A percentile compares a stretch with the other conserved stretches of the same genome.
Evolutionary conservation across 805 yeast genomes (phyloP).

Genomic region (Huiozyma sinensis): DNA sequence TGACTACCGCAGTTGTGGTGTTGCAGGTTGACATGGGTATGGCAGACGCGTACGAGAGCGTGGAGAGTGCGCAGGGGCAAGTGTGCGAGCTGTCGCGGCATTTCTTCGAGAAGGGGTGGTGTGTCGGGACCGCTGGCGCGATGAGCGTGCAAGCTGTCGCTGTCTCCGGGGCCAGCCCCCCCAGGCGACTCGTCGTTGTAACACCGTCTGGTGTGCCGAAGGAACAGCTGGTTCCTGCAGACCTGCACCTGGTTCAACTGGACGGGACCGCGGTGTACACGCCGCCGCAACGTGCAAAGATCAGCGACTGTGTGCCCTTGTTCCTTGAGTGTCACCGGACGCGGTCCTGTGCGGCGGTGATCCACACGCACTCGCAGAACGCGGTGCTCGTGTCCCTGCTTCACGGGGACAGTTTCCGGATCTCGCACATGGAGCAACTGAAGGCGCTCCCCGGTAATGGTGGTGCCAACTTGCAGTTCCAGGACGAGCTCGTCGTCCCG

Average conservation of each 20-base stretch:
- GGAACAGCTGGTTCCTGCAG: constrained; percentile 72
- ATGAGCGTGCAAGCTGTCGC: constrained; percentile 26
- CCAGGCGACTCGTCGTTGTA: constrained; percentile 48
- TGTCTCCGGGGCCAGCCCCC: constrained; percentile 39
- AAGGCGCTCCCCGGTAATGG: constrained; percentile 66
- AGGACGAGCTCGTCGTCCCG: constrained; percentile 72
- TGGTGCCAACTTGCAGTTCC: constrained; percentile 55
- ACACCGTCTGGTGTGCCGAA: constrained; percentile 97
- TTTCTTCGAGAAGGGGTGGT: constrained; percentile 80
- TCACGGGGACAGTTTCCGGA: constrained; percentile 59
- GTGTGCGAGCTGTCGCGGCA: constrained; percentile 71
- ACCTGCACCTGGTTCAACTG: constrained; percentile 68
- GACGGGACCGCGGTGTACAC: constrained; percentile 33
- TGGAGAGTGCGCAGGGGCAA: constrained; percentile 1
- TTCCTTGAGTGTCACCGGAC: constrained; percentile 61
- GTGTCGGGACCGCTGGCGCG: constrained; percentile 95
- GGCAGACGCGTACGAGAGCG: neutral
- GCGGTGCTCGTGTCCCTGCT: constrained; percentile 75
- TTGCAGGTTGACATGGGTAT: neutral
- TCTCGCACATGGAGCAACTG: constrained; percentile 80
- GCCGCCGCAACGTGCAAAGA: constrained; percentile 59
- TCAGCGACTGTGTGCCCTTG: constrained; percentile 90
- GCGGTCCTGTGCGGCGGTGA: constrained; percentile 81
- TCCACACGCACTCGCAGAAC: constrained; percentile 85
- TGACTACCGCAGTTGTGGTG: neutral